Conservation (phyloP, 208 protist genomes). For the Strigomonas culicis region DNA sequence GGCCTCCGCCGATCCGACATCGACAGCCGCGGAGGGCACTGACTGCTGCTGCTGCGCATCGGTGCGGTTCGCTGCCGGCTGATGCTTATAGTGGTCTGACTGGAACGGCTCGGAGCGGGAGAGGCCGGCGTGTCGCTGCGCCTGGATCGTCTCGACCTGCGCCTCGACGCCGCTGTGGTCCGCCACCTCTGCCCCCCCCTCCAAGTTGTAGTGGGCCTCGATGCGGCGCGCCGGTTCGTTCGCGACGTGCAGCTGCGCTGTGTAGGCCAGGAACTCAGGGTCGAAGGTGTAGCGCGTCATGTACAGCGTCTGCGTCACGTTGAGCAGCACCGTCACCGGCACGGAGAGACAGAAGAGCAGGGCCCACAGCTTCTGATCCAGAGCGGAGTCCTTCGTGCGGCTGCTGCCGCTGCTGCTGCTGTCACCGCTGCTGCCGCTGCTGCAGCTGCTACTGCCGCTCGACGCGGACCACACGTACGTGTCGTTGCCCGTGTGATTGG, state of each 20-base stretch:
- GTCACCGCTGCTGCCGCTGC: neutral
- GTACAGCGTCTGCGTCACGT: constrained; percentile 70
- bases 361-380: constrained; percentile 39
- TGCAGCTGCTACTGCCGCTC: neutral
- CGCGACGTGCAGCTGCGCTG: neutral
- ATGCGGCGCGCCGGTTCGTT: too few relatives aligned
- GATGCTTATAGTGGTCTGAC: neutral
- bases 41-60: constrained; percentile 15
- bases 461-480: neutral
- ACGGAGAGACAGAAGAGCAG: constrained; percentile 75
- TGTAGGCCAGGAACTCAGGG: constrained; percentile 13
- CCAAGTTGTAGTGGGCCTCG: neutral
- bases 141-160: too few relatives aligned
- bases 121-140: neutral
- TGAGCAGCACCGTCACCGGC: constrained; percentile 58
- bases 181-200: neutral
- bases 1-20: constrained; percentile 24
- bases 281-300: constrained; percentile 64
- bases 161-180: too few relatives aligned
- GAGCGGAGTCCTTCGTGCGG: neutral
- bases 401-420: neutral
- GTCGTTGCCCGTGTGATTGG: neutral
- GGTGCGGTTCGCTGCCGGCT: constrained; percentile 7
- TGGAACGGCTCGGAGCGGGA: neutral
- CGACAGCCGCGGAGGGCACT: constrained; percentile 38